Evolutionary conservation across 352 stramenopile genomes (phyloP), one percentile per base, ranked within the genome.

Genomic region (Globisporangium canariense): DNA sequence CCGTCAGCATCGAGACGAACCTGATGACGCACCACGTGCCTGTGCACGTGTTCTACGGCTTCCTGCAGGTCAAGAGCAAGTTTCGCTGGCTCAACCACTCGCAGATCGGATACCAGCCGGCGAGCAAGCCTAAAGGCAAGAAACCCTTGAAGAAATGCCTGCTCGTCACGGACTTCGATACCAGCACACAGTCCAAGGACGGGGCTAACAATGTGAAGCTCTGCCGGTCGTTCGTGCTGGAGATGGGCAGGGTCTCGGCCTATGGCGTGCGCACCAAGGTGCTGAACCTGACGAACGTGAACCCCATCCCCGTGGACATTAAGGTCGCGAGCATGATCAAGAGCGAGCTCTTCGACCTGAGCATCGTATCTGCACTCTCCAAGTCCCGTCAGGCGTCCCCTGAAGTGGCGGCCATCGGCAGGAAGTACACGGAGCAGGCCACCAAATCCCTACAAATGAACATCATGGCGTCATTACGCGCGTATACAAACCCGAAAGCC

Each of bases 201-300:
- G 7, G n/a, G 18, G 45, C 4, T 20, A 32, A 34, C 20, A 13
- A 30, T 41, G 51, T 61, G n/a, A 75, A 70, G n/a, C 20, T 66
- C 34, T 90, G 79, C 51, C 69, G 79, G 10, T 74, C 71, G 7
- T 41, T 86, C 16, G 18, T 79, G 6, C 68, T 89, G 30, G 67
- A 85, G 20, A 58, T 89, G 28, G 76, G 74, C 4, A 77, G 75
- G 25, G 63, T 89, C 22, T 73, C 76, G n/a, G 62, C 55, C 8
- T 51, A 66, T 22, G 69, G 57, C 4, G 56, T 54, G 36, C 69
- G 65, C 22, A 70, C 59, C 2, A 73, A 84, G 10, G 62, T 73
- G n/a, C 53, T 90, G 20, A 71, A 67, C 45, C 62, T 88, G 28
- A 74, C 53, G 6, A 90, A 88, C 58, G 36, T 70, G 41, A 87